Evolutionary conservation across 306 rosid genomes (phyloP), one percentile per base, ranked within the genome.

Genomic region (Arachis stenosperma): DNA sequence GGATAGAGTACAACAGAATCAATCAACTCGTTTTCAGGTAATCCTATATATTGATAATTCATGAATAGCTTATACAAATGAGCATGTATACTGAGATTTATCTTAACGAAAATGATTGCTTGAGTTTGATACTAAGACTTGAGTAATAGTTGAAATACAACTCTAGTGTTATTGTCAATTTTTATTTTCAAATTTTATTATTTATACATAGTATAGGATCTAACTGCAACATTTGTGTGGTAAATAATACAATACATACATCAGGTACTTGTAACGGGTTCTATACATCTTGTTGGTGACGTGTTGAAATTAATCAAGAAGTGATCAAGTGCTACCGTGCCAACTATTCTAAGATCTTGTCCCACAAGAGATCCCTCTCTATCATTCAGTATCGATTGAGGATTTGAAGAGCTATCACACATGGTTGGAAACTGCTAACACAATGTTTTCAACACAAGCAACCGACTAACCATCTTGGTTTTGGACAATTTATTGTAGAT

Each of bases 201-300:
- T 33, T 33, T 33, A 33, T 33, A 33, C 37, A 12, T 37, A 42
- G 50, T 64, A 60, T 60, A 42, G 9, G 44, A 73, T 75, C 74
- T 79, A 46, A 71, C 48, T 6, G 30, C 33, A 71, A 69, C 65
- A 41, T 33, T 61, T 59, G 56, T 75, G 6, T 80, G 71, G 60
- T 47, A 73, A 65, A 63, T n/a, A 14, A 11, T 74, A 58, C 51
- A 65, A 65, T 33, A 33, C 37, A 33, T 33, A 33, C 3, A 33
- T 72, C 87, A 94, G 98, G 97, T 94, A 63, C 95, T 94, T 57
- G 97, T 94, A 52, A 89, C 97, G 5, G 96, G 98, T 67, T 94
- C 97, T 60, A 58, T 94, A 60, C 98, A 94, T 81, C 98, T 94
- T 69, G 82, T 91, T 79, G 98, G 98, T 37, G 98, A 94, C 13